Conservation (phyloP, 495 filamentous ascomycete genomes). For the Xylaria telfairii region DNA sequence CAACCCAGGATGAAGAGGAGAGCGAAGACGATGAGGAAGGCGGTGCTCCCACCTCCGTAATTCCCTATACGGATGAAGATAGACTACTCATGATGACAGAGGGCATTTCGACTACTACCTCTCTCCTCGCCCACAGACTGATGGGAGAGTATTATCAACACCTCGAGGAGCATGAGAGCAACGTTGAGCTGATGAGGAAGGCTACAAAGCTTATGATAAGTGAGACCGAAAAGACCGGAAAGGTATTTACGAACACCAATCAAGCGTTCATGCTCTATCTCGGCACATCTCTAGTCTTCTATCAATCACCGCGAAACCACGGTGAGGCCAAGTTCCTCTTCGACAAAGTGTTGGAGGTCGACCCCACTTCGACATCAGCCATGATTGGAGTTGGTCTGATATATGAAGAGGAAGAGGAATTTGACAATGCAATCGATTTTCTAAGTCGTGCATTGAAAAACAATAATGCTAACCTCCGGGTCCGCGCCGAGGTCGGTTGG, state of each 20-base stretch:
- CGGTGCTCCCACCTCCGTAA: conserved; percentile 53
- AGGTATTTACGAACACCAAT: conserved; percentile 67
- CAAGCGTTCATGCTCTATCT: conserved; percentile 79
- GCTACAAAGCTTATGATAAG: conserved; percentile 65
- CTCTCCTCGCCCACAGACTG: conserved; percentile 81
- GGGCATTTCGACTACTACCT: conserved; percentile 75
- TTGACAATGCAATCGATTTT: conserved; percentile 76
- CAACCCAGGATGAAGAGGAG: conserved; percentile 39
- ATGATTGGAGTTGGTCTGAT: conserved; percentile 91
- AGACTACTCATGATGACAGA: conserved; percentile 82
- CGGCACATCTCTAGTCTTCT: conserved; percentile 81
- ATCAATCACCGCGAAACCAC: conserved; percentile 89
- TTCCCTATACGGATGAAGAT: conserved; percentile 69
- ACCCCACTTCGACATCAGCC: conserved; percentile 74
- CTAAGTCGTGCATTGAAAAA: conserved; percentile 73
- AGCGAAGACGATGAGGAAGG: conserved; percentile 61
- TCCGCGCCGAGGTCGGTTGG: conserved; percentile 87
- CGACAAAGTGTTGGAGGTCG: conserved; percentile 73
- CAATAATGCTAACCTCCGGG: conserved; percentile 73
- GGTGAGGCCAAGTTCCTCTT: conserved; percentile 85
- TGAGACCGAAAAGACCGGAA: conserved; percentile 68
- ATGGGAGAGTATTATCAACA: conserved; percentile 84
- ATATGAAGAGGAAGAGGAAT: conserved; percentile 90
- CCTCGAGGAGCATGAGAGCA: conserved; percentile 85
- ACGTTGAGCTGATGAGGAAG: conserved; percentile 77